phyloP scores from a whole-genome alignment of 495 filamentous ascomycete species.

The Pyrenopolyporus hunteri region DNA sequence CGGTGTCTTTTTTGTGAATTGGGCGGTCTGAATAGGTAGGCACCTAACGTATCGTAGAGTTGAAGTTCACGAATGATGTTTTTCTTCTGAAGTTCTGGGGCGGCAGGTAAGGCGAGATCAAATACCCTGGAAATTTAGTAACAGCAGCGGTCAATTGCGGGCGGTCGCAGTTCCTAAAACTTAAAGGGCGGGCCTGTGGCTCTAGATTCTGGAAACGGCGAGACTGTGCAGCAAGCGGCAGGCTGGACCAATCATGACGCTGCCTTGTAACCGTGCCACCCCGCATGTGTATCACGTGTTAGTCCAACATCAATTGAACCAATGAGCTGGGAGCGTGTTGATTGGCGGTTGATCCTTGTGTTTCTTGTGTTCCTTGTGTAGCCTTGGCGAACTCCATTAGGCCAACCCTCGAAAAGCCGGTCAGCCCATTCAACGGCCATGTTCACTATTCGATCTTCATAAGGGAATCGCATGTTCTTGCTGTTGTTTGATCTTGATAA shows the following conservation, averaged over 20 bases:
- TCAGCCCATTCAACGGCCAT: constrained; percentile 11
- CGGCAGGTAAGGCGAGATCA: constrained; percentile 20
- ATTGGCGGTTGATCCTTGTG: constrained; percentile 26
- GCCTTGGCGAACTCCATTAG: constrained; percentile 23
- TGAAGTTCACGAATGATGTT: neutral
- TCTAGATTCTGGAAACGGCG: constrained; percentile 34
- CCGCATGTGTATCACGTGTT: constrained; percentile 35
- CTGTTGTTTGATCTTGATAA: neutral
- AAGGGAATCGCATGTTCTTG: neutral
- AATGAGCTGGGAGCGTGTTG: constrained; percentile 26
- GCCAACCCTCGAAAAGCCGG: constrained; percentile 5
- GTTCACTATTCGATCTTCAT: constrained; percentile 4
- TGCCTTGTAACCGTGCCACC: constrained; percentile 17
- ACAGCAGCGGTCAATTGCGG: constrained; percentile 25
- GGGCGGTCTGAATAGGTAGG: neutral
- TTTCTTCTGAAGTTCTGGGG: neutral
- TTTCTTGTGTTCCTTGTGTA: neutral
- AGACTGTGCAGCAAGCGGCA: constrained; percentile 13
- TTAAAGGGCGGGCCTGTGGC: constrained; percentile 6
- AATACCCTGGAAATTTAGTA: constrained; percentile 3
- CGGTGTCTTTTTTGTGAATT: neutral
- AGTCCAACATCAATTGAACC: constrained; percentile 27
- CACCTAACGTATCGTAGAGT: neutral
- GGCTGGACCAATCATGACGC: constrained; percentile 14
- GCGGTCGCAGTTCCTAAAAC: constrained; percentile 8